Evolutionary conservation across 257 asterid species (phyloP).

Genomic region (Capsicum chinense): DNA sequence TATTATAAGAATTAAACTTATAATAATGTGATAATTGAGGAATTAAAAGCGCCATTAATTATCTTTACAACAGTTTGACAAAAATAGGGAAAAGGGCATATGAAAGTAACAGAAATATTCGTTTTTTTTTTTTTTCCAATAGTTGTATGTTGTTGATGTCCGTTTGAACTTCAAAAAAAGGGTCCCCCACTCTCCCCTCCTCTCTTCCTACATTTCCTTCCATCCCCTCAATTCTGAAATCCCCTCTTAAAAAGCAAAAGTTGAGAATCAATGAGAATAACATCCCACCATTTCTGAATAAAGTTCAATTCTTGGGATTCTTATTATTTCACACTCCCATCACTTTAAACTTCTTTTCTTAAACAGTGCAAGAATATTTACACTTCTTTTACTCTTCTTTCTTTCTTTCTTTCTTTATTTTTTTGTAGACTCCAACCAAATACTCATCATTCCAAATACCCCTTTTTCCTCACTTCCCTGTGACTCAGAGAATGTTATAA

Average conservation of each 20-base stretch:
- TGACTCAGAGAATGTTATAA: constrained; percentile 24
- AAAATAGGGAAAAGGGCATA: too few species aligned
- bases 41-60: too few species aligned
- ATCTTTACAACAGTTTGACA: too few species aligned
- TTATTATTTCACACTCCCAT: constrained; percentile 32
- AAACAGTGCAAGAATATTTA: not conserved
- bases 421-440: not conserved
- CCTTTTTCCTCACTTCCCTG: constrained; percentile 3
- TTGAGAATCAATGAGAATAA: constrained; percentile 35
- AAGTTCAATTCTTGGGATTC: constrained; percentile 37
- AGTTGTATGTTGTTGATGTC: too few species aligned
- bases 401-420: too few species aligned
- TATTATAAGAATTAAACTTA: too few species aligned
- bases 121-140: too few species aligned
- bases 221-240: constrained; percentile 26
- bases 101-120: too few species aligned
- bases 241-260: constrained; percentile 48
- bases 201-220: not conserved
- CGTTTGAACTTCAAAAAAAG: constrained; percentile 4
- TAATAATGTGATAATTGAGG: too few species aligned
- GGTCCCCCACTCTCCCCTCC: not conserved
- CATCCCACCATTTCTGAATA: not conserved
- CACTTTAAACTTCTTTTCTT: constrained; percentile 12
- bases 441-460: not conserved
- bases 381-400: not conserved